Conservation (phyloP, 352 stramenopile genomes). For the Globisporangium mamillatum region DNA sequence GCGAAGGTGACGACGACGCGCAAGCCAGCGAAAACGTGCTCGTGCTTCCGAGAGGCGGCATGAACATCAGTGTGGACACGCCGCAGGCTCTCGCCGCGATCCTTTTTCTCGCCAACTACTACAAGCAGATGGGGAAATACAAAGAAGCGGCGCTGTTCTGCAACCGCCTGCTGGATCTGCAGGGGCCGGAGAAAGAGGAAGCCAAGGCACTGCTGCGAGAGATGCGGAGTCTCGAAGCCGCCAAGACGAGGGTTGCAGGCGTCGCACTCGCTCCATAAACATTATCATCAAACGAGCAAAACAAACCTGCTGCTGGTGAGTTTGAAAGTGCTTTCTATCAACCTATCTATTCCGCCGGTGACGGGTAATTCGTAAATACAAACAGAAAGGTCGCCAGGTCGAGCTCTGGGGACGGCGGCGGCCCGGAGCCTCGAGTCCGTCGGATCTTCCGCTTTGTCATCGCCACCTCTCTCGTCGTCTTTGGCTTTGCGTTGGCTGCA, state of each 20-base stretch:
- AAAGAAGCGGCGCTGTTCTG: constrained; percentile 62
- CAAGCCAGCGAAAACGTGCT: constrained; percentile 9
- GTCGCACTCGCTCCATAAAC: neutral
- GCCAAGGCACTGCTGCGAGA: constrained; percentile 75
- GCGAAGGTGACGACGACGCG: neutral
- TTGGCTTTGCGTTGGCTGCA: neutral
- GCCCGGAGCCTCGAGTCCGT: constrained; percentile 11
- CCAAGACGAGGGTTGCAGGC: constrained; percentile 12
- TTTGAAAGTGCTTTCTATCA: neutral
- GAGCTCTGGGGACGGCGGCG: neutral
- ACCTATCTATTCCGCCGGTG: constrained; percentile 7
- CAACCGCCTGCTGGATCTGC: constrained; percentile 72
- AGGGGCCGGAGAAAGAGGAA: constrained; percentile 81
- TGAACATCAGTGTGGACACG: constrained; percentile 59
- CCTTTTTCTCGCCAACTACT: constrained; percentile 82
- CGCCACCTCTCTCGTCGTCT: constrained; percentile 22
- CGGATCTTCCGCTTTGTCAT: constrained; percentile 35
- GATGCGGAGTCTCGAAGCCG: constrained; percentile 68
- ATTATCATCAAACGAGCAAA: neutral
- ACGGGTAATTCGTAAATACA: constrained; percentile 23
- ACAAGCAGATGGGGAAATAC: constrained; percentile 66
- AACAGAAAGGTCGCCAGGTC: constrained; percentile 31
- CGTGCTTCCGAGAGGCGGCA: constrained; percentile 15
- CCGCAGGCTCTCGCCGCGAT: constrained; percentile 59
- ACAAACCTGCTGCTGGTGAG: neutral